These are phyloP conservation scores for Clavariopsis aquatica DNA, from an alignment of 495 filamentous ascomycete genomes.

Conservation along the genomic window DNA sequence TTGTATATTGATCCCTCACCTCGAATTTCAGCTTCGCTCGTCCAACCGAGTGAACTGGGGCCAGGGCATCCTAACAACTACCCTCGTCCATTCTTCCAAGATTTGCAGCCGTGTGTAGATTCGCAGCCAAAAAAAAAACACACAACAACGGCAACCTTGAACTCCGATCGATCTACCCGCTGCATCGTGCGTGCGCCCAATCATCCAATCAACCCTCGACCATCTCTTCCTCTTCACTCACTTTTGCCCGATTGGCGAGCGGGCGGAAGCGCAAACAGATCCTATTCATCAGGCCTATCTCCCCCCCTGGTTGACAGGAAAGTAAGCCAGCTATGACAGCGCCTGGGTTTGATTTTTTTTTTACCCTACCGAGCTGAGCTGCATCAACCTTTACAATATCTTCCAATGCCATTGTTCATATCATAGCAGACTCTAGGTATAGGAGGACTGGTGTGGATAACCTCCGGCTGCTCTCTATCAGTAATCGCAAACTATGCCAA, in stretches of 20 bases:
- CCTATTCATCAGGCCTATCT: neutral
- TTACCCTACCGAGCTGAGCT: too few species aligned
- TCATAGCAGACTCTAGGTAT: too few species aligned
- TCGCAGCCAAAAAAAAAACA: neutral
- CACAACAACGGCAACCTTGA: neutral
- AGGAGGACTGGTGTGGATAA: neutral
- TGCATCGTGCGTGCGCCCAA: neutral
- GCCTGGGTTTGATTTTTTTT: too few species aligned
- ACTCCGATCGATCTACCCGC: neutral
- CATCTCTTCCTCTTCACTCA: neutral
- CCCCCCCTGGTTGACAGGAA: neutral
- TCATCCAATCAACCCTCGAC: too few species aligned
- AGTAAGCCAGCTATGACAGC: neutral
- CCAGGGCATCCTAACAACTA: neutral
- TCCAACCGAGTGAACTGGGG: neutral
- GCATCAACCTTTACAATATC: too few species aligned
- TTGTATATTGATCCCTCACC: neutral
- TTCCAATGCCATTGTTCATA: too few species aligned
- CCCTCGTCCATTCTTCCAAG: too few species aligned
- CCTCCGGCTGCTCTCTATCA: neutral
- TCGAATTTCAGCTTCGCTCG: neutral
- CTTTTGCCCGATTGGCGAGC: neutral
- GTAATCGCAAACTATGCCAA: neutral
- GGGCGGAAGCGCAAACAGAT: neutral
- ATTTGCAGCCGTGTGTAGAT: too few species aligned